These are phyloP conservation scores for Dillenia suffruticosa DNA, from an alignment of 164 flowering plant species.

Conservation along the genomic window DNA sequence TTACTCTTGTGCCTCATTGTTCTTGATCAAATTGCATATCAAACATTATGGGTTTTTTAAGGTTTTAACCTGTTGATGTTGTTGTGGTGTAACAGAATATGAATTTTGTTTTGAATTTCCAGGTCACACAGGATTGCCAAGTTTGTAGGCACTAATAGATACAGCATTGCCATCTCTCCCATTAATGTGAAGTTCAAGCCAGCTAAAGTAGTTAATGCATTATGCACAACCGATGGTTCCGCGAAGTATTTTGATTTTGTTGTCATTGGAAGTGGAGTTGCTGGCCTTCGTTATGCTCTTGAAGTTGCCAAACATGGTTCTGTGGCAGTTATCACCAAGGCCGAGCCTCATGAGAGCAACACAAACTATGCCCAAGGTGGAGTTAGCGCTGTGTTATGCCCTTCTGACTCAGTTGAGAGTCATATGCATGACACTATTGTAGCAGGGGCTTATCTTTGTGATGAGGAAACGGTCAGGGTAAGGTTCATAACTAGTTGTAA, in stretches of 20 bases:
- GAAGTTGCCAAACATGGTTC: constrained; percentile 93
- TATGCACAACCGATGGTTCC: constrained; percentile 45
- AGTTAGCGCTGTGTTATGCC: constrained; percentile 92
- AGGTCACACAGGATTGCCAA: constrained; percentile 56
- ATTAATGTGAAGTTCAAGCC: constrained; percentile 18
- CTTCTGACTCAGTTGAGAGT: constrained; percentile 86
- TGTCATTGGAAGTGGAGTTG: constrained; percentile 96
- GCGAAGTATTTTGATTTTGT: constrained; percentile 79
- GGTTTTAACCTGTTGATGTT: too few relatives aligned
- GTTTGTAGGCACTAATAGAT: constrained; percentile 24
- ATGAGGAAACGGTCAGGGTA: constrained; percentile 96
- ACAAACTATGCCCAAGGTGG: constrained; percentile 99
- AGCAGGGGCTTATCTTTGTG: constrained; percentile 96
- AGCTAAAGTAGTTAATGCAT: constrained; percentile 25
- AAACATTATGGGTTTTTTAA: too few relatives aligned
- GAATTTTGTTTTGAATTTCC: constrained; percentile 4
- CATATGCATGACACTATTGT: constrained; percentile 93
- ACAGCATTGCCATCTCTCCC: constrained; percentile 13
- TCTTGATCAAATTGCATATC: too few relatives aligned
- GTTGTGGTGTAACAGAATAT: too few relatives aligned
- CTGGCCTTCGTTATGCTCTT: constrained; percentile 93
- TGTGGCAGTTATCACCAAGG: constrained; percentile 95
- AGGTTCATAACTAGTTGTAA: constrained; percentile 11
- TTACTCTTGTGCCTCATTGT: too few relatives aligned
- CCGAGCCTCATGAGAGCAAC: constrained; percentile 94